Evolutionary conservation across 352 stramenopile species (phyloP).

Genomic region (Globisporangium ultimum): DNA sequence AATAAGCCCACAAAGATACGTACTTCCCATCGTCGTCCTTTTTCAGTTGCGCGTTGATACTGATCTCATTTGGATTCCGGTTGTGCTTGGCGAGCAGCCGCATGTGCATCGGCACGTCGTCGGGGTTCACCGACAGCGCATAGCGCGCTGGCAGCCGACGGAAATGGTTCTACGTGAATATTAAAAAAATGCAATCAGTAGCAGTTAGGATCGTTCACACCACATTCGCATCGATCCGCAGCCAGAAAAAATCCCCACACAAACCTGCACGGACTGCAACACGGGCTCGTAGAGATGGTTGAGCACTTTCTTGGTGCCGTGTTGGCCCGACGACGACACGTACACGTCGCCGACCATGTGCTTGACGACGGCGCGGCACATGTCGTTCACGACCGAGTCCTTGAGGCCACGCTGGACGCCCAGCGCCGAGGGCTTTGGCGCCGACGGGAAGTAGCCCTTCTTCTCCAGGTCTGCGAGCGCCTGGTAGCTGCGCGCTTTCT

Average conservation of each 20-base stretch:
- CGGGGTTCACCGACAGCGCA: slow-evolving; percentile 78
- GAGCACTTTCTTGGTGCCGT: slow-evolving; percentile 72
- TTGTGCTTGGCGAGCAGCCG: slow-evolving; percentile 78
- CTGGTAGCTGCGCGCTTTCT: slow-evolving; percentile 78
- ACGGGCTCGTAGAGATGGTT: slow-evolving; percentile 87
- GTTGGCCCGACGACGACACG: slow-evolving; percentile 60
- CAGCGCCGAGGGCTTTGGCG: slow-evolving; percentile 68
- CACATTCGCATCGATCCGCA: too few relatives aligned
- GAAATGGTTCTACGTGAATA: slow-evolving; percentile 65
- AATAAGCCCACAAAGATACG: slow-evolving; percentile 8
- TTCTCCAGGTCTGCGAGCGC: slow-evolving; percentile 80
- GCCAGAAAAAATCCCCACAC: too few relatives aligned
- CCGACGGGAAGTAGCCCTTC: slow-evolving; percentile 76
- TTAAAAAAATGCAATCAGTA: too few relatives aligned
- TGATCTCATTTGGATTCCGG: slow-evolving; percentile 75
- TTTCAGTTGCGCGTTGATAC: slow-evolving; percentile 78
- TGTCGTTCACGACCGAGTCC: slow-evolving; percentile 86
- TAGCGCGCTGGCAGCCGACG: slow-evolving; percentile 77
- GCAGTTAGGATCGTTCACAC: not conserved
- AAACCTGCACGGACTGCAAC: slow-evolving; percentile 71
- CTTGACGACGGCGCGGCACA: slow-evolving; percentile 85
- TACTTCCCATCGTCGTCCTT: slow-evolving; percentile 88
- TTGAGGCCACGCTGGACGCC: slow-evolving; percentile 82
- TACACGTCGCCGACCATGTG: slow-evolving; percentile 89
- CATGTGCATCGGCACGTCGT: slow-evolving; percentile 88